A percentile compares a stretch with the other conserved stretches of the same genome.
Evolutionary conservation across 192 early-diverging fungal species (phyloP).

Genomic region (Podila epicladia): DNA sequence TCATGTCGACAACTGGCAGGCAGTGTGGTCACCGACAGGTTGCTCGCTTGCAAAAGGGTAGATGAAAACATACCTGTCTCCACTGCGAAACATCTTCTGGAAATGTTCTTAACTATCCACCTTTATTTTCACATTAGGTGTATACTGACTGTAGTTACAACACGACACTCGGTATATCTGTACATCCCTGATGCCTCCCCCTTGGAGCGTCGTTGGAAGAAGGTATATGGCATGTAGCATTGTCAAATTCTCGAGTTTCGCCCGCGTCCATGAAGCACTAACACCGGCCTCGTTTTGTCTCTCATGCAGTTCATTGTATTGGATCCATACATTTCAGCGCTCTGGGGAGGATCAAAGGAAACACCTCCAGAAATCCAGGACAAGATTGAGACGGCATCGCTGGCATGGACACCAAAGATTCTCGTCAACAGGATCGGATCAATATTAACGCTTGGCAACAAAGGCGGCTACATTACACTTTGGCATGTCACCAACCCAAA

Average conservation of each 20-base stretch:
- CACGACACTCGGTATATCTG: background rate
- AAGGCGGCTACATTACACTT: slow-evolving; percentile 27
- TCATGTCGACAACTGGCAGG: slow-evolving; percentile 12
- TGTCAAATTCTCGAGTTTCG: background rate
- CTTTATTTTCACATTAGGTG: background rate
- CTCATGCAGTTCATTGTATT: slow-evolving; percentile 8
- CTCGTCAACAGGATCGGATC: slow-evolving; percentile 20
- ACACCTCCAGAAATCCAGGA: slow-evolving; percentile 19
- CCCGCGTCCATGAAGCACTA: background rate
- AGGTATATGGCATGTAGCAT: background rate
- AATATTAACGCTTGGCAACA: slow-evolving; percentile 33
- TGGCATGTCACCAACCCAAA: slow-evolving; percentile 29
- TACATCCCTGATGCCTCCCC: background rate
- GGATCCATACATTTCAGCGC: slow-evolving; percentile 12
- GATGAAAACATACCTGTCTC: background rate
- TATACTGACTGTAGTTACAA: background rate
- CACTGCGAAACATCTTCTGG: background rate
- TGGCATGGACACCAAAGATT: slow-evolving; percentile 51
- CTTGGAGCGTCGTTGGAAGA: background rate
- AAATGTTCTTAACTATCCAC: background rate
- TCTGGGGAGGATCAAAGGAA: slow-evolving; percentile 14
- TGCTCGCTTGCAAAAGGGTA: slow-evolving; percentile 32
- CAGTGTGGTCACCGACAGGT: slow-evolving; percentile 42
- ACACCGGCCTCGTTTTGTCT: background rate
- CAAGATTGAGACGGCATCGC: slow-evolving; percentile 21